Conservation (phyloP, 306 rosid species). For the Elaeagnus macrophylla region DNA sequence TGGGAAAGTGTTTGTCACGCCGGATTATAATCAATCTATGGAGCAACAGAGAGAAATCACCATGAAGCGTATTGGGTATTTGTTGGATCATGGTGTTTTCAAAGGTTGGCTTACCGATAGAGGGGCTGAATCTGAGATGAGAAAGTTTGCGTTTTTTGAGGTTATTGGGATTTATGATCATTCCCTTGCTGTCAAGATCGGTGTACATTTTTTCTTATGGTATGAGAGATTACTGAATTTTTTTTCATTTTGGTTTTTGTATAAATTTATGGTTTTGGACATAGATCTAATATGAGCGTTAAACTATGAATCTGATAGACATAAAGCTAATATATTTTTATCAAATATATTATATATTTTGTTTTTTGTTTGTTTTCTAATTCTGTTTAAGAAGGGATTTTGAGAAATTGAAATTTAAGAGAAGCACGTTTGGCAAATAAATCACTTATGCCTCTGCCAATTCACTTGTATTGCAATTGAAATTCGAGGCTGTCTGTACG, state of each 20-base stretch:
- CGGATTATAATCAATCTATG: slow-evolving; percentile 76
- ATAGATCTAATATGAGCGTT: too few species aligned
- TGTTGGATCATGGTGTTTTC: slow-evolving; percentile 53
- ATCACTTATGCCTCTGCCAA: too few species aligned
- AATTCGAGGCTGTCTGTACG: too few species aligned
- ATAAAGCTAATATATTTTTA: too few species aligned
- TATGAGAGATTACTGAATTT: slow-evolving; percentile 5
- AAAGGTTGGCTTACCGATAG: slow-evolving; percentile 58
- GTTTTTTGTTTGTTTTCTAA: too few species aligned
- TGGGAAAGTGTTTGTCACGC: slow-evolving; percentile 49
- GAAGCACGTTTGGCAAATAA: too few species aligned
- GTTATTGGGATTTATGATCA: slow-evolving; percentile 64
- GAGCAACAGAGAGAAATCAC: slow-evolving; percentile 78
- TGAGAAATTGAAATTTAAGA: too few species aligned
- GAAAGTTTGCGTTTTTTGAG: slow-evolving; percentile 53
- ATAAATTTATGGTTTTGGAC: neutral
- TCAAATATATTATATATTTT: too few species aligned
- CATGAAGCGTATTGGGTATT: slow-evolving; percentile 58
- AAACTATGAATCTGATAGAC: too few species aligned
- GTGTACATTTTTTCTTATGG: slow-evolving; percentile 74
- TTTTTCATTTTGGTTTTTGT: neutral
- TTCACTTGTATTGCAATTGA: too few species aligned
- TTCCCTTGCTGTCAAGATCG: slow-evolving; percentile 70
- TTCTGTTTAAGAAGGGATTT: too few species aligned
- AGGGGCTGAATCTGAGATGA: slow-evolving; percentile 41